Percentiles rank a stretch among this genome's conserved stretches.
Conservation (phyloP, 2,329 filamentous ascomycete species). For the Alternaria dauci region DNA sequence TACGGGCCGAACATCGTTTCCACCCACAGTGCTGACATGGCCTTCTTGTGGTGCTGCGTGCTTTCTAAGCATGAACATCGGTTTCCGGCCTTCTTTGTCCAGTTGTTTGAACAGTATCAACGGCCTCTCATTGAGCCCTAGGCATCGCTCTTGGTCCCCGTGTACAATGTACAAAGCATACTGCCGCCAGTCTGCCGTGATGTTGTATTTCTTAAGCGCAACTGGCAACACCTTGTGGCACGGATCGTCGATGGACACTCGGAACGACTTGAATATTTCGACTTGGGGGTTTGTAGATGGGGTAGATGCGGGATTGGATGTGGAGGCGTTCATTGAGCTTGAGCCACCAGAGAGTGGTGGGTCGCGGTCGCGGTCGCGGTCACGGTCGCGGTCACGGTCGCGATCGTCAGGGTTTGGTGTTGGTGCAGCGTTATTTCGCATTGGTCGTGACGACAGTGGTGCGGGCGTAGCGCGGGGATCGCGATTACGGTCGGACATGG, state of each 20-base stretch:
- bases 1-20: constrained; percentile 43
- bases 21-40: constrained; percentile 52
- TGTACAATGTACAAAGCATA: constrained; percentile 99
- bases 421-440: constrained; percentile 41
- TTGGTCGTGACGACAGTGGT: constrained; percentile 39
- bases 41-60: constrained; percentile 64
- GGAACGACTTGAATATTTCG: constrained; percentile 99
- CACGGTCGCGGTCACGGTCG: constrained; percentile 21
- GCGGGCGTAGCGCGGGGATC: constrained; percentile 45
- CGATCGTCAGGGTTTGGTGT: constrained; percentile 45
- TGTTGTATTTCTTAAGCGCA: constrained; percentile 96
- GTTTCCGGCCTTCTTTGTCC: constrained; percentile 95
- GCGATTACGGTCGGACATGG: constrained; percentile 40
- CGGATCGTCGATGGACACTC: constrained; percentile 96
- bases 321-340: constrained; percentile 32
- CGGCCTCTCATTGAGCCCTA: constrained; percentile 91
- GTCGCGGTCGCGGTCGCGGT: constrained; percentile 24
- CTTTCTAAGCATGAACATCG: constrained; percentile 96
- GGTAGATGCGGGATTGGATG: constrained; percentile 32
- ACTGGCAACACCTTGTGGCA: constrained; percentile 97
- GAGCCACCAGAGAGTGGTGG: constrained; percentile 49
- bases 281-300: constrained; percentile 64
- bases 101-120: constrained; percentile 96
- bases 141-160: constrained; percentile 94
- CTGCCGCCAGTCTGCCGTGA: constrained; percentile 96